phyloP scores from a whole-genome alignment of 2,329 filamentous ascomycete genomes.

The Cladosporium sp. region DNA sequence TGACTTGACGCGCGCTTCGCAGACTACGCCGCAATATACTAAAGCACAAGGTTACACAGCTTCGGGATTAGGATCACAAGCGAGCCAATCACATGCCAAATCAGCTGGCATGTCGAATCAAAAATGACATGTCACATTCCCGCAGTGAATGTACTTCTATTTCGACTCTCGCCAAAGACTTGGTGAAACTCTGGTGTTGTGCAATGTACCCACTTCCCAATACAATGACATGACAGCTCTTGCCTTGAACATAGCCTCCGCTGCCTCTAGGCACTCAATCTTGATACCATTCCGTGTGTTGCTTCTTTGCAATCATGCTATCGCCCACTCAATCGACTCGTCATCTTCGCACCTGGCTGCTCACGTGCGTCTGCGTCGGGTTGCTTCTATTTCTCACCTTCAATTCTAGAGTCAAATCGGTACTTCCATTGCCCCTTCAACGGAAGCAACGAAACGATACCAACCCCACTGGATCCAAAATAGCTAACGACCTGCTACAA shows the following conservation, averaged over 20 bases:
- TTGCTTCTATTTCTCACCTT: not conserved
- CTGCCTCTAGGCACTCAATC: too few relatives aligned
- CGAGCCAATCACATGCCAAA: not conserved
- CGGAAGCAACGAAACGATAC: not conserved
- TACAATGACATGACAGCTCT: too few relatives aligned
- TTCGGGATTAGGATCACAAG: not conserved
- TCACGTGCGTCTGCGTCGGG: not conserved
- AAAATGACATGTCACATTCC: not conserved
- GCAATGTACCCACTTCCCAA: too few relatives aligned
- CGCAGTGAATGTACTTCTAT: not conserved
- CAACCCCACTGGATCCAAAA: not conserved
- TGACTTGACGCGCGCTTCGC: not conserved
- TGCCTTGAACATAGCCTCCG: too few relatives aligned
- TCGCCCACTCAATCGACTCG: not conserved
- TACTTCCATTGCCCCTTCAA: not conserved
- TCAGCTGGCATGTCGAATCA: not conserved
- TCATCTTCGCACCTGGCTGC: not conserved
- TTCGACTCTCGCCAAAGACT: too few relatives aligned
- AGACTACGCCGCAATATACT: not conserved
- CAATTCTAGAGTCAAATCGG: not conserved
- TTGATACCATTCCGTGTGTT: too few relatives aligned
- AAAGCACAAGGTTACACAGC: not conserved
- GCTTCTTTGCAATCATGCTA: not conserved
- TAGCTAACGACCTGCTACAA: conserved; percentile 27
- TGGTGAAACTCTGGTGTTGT: too few relatives aligned